These are phyloP conservation scores for Acanthamoeba royreba DNA, from an alignment of 208 protist species.

Conservation along the genomic window DNA sequence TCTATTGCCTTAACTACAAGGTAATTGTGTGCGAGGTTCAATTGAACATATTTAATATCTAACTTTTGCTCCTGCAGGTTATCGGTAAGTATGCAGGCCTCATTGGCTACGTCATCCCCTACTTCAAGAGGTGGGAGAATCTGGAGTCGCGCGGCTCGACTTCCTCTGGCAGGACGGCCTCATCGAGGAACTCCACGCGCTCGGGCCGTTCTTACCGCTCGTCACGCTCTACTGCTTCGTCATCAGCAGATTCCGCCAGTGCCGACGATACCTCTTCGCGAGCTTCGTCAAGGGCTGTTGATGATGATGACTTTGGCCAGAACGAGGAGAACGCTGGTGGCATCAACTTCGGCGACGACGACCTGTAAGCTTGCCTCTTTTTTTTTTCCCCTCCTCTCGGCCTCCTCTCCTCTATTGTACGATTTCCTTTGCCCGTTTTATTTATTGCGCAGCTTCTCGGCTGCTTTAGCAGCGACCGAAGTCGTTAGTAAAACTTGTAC, in stretches of 20 bases:
- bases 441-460: background rate
- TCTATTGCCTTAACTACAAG: slow-evolving; percentile 52
- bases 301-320: background rate
- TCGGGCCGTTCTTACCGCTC: slow-evolving; percentile 14
- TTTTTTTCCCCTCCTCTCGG: too few species aligned
- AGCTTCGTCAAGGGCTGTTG: background rate
- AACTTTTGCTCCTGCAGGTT: background rate
- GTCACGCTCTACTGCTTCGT: background rate
- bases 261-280: background rate
- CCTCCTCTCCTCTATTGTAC: background rate
- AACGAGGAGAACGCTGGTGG: background rate
- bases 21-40: background rate
- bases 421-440: background rate
- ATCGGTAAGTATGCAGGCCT: slow-evolving; percentile 33
- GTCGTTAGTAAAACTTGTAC: too few species aligned
- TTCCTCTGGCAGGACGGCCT: slow-evolving; percentile 12
- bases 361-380: background rate
- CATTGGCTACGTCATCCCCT: slow-evolving; percentile 34
- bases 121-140: slow-evolving; percentile 50
- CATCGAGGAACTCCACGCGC: background rate
- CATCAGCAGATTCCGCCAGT: background rate
- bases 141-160: slow-evolving; percentile 26
- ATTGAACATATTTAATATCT: too few species aligned
- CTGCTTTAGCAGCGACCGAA: background rate
- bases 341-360: slow-evolving; percentile 41